phyloP scores from a whole-genome alignment of 2,329 filamentous ascomycete species.

The Cryphonectria radicalis region DNA sequence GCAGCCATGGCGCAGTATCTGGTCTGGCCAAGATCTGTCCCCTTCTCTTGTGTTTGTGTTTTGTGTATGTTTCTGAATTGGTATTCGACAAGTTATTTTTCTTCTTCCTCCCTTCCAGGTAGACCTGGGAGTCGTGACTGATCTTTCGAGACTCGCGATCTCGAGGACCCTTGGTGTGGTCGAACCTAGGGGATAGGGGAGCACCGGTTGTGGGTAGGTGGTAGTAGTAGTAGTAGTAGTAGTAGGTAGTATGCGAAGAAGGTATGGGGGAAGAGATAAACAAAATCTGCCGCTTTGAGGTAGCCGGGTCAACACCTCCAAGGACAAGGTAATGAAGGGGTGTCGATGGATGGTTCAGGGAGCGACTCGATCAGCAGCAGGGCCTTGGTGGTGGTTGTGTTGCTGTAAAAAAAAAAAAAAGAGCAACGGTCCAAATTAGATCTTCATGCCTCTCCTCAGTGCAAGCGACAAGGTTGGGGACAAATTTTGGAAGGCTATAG shows the following conservation, averaged over 20 bases:
- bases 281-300: constrained; percentile 26
- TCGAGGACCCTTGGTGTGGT: not conserved
- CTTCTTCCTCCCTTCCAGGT: not conserved
- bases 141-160: constrained; percentile 1
- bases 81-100: constrained; percentile 6
- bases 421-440: constrained; percentile 12
- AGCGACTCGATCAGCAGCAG: constrained; percentile 5
- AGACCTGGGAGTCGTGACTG: constrained; percentile 21
- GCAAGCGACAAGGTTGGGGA: constrained; percentile 8
- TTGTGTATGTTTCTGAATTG: not conserved
- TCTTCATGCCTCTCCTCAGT: constrained; percentile 22
- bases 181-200: constrained; percentile 4
- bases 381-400: not conserved
- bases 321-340: constrained; percentile 4
- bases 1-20: constrained; percentile 71
- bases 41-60: not conserved
- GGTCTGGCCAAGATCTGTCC: constrained; percentile 1
- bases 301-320: constrained; percentile 3
- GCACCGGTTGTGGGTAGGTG: not conserved
- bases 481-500: constrained; percentile 23
- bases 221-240: too few species aligned
- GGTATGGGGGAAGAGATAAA: constrained; percentile 18
- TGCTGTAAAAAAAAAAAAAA: not conserved
- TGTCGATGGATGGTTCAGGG: not conserved
- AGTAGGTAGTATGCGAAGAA: not conserved